These are phyloP conservation scores for Scheffersomyces illinoinensis DNA, from an alignment of 1,139 yeast genomes.

Conservation along the genomic window DNA sequence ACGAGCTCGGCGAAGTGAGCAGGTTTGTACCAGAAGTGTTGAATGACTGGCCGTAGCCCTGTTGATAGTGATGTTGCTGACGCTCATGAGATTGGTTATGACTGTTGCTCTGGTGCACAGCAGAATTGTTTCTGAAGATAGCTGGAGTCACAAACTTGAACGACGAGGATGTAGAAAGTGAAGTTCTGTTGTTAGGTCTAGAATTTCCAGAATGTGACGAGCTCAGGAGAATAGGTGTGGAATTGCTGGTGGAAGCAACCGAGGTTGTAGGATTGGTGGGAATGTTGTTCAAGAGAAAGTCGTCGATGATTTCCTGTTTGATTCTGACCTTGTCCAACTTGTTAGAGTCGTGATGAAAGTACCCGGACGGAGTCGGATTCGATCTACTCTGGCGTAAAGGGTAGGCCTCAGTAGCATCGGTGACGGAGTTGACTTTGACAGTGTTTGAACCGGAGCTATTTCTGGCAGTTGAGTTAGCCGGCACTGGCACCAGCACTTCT, in stretches of 20 bases:
- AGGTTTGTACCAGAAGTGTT: conserved; percentile 16
- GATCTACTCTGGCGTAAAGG: conserved; percentile 14
- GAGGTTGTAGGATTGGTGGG: conserved; percentile 22
- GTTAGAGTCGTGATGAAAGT: conserved; percentile 1
- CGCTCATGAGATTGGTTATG: conserved; percentile 5
- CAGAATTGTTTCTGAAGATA: conserved; percentile 13
- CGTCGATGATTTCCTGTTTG: conserved; percentile 45
- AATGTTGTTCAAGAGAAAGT: conserved; percentile 39
- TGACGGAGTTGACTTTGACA: neutral
- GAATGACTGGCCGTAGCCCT: conserved; percentile 1
- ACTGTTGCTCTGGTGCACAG: conserved; percentile 5
- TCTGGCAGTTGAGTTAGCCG: conserved; percentile 5
- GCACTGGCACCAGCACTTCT: conserved; percentile 12
- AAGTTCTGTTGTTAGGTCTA: neutral
- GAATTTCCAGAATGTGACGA: neutral
- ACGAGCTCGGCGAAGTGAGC: conserved; percentile 38
- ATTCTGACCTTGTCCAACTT: conserved; percentile 29
- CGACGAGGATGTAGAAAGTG: conserved; percentile 1
- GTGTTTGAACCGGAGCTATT: neutral
- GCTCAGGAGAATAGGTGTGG: neutral
- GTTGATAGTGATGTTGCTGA: conserved; percentile 1
- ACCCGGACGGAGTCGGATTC: conserved; percentile 7
- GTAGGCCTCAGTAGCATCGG: conserved; percentile 1
- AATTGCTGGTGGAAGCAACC: neutral
- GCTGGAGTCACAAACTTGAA: conserved; percentile 18